Base-by-base conservation (phyloP, 768 basidiomycete genomes). In the Auricularia cornea region DNA sequence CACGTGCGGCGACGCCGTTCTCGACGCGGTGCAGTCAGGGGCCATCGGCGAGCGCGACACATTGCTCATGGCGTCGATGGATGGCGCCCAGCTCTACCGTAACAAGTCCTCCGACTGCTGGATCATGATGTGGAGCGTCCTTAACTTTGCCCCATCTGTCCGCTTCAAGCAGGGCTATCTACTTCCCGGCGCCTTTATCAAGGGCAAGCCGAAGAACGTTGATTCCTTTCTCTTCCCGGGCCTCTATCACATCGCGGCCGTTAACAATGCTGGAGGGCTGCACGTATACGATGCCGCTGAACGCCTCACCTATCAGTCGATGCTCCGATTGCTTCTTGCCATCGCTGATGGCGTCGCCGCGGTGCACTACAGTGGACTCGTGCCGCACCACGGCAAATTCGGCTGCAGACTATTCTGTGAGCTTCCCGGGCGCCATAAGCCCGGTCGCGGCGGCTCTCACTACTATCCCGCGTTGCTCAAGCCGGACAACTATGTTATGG, bases 31-130 rank as follows among this genome's bases (percentile, higher is more conserved):
- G 2, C 54, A 64, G 3, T 18, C 14, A 0, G 65, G 66, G 0
- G 52, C 65, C 1, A 69, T 79, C 40, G 61, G 60, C 5, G 28
- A 61, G 1, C 65, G 76, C 10, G 75, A 81, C 60, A 75, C 72
- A 0, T 61, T 77, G 0, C 65, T 81, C 0, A 64, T 73, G 48
- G 63, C 77, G 10, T 77, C 77, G 0, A 64, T 77, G 0, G 78
- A 81, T 66, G 76, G 80, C 6, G 76, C 77, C 0, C 79, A 81
- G 63, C 72, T 82, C 0, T 80, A 79, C 62, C 66, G 66, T n/a
- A 71, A 70, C 64, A 80, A 80, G 66, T 63, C 68, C 32, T 81
- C 79, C 0, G 77, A 80, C 59, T 73, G 70, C 26, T 79, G 78
- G 79, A 77, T 80, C 3, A 70, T 61, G 29, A 75, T 81, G 8